Base-by-base conservation (phyloP, 192 early-diverging fungal species). In the Martensiomyces pterosporus region DNA sequence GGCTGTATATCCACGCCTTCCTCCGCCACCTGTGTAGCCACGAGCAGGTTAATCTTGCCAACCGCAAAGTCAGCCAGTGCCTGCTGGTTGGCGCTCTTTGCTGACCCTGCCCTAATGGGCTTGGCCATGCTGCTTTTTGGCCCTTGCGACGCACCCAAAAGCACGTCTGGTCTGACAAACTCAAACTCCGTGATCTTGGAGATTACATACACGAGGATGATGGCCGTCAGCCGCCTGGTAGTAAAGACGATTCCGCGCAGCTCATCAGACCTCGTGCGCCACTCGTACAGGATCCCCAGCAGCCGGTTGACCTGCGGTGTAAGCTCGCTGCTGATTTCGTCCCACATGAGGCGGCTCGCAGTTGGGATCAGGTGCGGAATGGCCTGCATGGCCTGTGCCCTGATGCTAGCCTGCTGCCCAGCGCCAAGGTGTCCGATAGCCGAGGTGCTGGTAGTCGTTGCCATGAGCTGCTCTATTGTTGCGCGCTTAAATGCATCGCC, bases 1-100 rank as follows among this genome's bases (percentile, higher is more conserved):
- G 87, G 83, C 56, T 90, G 88, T 37, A 97, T 90, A 60, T 97
- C 94, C 1, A 97, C 68, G 16, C 94, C 94, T 61, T 97, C 94
- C 57, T 95, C 94, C 9, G 90, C 94, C 9, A 97, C 92, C 73
- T 85, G 84, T 1, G 94, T 98, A 5, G 94, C 86, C 44, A 95
- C 80, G 2, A 98, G 54, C 21, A 95, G 52, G 51, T 95, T 95
- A 21, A 86, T 57, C 3, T 64, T 58, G 34, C 85, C 83, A 4
- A 55, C 51, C 16, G 80, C 67, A 57, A 97, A 97, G 17, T 81
- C 59, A 0, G 46, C 59, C 17, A 95, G 80, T 3, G 80, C 80
- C 15, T 55, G 44, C 38, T 67, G 60, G 39, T 55, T 62, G 15
- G 57, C 60, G 2, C 22, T 41, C 25, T 53, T 43, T 42, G 47